Base-by-base conservation (phyloP, 768 basidiomycete species). In the Symmetrospora coprosmae region DNA sequence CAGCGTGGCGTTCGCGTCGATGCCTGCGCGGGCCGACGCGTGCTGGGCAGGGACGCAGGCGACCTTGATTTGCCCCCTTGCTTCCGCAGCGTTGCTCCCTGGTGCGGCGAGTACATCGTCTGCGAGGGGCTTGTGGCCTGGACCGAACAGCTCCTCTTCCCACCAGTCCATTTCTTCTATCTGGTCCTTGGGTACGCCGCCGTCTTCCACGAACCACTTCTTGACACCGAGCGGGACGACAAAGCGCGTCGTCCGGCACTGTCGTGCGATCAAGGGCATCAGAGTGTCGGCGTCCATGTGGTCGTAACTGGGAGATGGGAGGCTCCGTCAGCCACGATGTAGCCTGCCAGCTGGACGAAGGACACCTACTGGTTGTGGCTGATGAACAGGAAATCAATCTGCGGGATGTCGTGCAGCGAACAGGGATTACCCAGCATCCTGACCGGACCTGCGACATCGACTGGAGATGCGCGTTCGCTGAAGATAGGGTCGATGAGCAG, bases 401-500 rank as follows among this genome's bases (percentile, higher is more conserved):
- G 72, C 2, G 76, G 76, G 6, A 77, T 66, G 1, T 76, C 74
- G 23, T 72, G 71, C 5, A 75, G 61, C 13, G 52, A 61, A 45
- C 76, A 77, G 0, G 76, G 76, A 7, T 74, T 64, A 4, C 71
- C 71, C 0, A 73, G 64, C 16, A 71, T 65, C 28, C 76, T 63
- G 25, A 63, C 64, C 2, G 74, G 70, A 0, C 75, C 74, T 0
- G 69, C 63, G 28, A 69, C 70, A 61, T 71, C 53, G 13, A 67
- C 63, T 43, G 70, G 68, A 0, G 69, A 72, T 0, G 73, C 74
- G 1, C 71, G 55, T 13, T 72, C 71, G 7, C 72, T 71, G 63
- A 76, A 76, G 17, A 77, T 73, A 9, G 76, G 75, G 55, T 77
- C 76, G 64, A 76, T 76, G 8, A 76, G 61, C 30, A 77, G 67